Evolutionary conservation across 1,284 basidiomycete genomes (phyloP).

Genomic region (Schizopora paradoxa): DNA sequence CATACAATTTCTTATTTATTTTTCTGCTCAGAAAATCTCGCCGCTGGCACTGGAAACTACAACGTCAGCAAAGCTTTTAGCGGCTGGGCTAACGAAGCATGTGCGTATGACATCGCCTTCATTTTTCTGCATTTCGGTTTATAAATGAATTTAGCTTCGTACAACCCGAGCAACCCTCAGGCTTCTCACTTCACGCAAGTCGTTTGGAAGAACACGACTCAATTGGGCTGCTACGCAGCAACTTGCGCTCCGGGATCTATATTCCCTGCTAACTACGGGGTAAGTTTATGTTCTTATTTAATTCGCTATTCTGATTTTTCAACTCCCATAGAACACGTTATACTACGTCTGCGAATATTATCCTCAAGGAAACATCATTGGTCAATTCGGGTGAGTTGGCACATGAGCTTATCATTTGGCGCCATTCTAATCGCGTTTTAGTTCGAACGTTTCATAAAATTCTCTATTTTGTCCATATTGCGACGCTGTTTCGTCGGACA

Average conservation of each 20-base stretch:
- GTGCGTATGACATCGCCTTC: slow-evolving; percentile 30
- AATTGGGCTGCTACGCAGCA: slow-evolving; percentile 57
- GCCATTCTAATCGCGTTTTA: no score
- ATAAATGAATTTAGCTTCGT: slow-evolving; percentile 37
- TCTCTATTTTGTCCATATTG: no score
- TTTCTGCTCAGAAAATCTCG: slow-evolving; percentile 53
- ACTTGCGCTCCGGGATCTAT: slow-evolving; percentile 42
- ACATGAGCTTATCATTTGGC: no score
- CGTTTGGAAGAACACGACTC: slow-evolving; percentile 61
- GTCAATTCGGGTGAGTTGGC: slow-evolving; percentile 56
- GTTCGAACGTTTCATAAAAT: no score
- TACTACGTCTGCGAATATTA: slow-evolving; percentile 67
- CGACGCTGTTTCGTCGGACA: no score
- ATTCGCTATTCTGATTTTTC: no score
- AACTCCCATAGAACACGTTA: slow-evolving; percentile 45
- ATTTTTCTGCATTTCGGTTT: slow-evolving; percentile 3
- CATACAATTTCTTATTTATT: not conserved
- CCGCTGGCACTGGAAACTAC: slow-evolving; percentile 58
- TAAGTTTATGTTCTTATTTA: slow-evolving; percentile 29
- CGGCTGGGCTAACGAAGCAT: slow-evolving; percentile 58
- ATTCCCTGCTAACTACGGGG: slow-evolving; percentile 46
- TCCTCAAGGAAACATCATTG: slow-evolving; percentile 57
- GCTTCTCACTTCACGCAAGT: slow-evolving; percentile 69
- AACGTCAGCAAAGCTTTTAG: slow-evolving; percentile 44
- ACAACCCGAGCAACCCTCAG: slow-evolving; percentile 49